Percentiles rank a stretch among this genome's conserved stretches.
Evolutionary conservation across 164 flowering plant species (phyloP).

Genomic region (Vitis rupestris): DNA sequence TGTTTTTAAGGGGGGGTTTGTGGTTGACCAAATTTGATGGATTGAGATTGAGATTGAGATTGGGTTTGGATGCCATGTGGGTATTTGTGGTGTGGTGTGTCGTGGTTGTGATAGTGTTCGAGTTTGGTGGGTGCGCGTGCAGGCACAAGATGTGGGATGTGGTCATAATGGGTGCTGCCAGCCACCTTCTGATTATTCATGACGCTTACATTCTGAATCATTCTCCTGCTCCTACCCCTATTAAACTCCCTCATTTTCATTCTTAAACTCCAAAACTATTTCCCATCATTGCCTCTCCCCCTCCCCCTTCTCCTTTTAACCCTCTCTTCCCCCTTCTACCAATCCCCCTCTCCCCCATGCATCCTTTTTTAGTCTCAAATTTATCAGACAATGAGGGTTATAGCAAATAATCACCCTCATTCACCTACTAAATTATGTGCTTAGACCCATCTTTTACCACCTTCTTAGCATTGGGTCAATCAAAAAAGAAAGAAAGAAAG

Average conservation of each 20-base stretch:
- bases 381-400: too few species aligned
- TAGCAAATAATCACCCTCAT: too few species aligned
- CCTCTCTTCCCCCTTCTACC: neutral
- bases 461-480: too few species aligned
- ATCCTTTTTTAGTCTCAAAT: too few species aligned
- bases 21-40: conserved; percentile 25
- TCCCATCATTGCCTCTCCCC: conserved; percentile 17
- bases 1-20: conserved; percentile 3
- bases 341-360: neutral
- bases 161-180: conserved; percentile 41
- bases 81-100: neutral
- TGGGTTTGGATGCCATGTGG: neutral
- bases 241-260: conserved; percentile 16
- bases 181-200: conserved; percentile 35
- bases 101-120: neutral
- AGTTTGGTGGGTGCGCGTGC: conserved; percentile 54
- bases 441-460: too few species aligned
- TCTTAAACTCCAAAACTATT: conserved; percentile 23
- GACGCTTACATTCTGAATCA: conserved; percentile 29
- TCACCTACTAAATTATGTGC: too few species aligned
- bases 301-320: neutral
- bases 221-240: conserved; percentile 8
- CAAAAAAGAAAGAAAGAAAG: too few species aligned
- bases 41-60: conserved; percentile 3
- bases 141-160: conserved; percentile 29